Evolutionary conservation across 805 yeast species (phyloP).

Genomic region (Candida insectalens): DNA sequence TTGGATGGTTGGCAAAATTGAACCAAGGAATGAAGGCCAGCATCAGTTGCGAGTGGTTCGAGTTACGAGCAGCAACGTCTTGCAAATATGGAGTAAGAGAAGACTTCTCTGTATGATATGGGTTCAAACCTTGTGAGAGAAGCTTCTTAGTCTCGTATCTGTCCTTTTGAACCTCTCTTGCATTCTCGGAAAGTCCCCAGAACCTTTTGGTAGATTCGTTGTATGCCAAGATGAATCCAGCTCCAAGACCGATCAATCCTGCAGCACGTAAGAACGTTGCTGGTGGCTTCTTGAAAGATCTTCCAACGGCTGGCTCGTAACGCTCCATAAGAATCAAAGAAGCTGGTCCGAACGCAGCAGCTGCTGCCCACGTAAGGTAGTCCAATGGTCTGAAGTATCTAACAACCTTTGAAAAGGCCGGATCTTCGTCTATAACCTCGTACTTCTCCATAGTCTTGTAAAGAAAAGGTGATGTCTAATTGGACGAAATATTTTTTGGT

Average conservation of each 20-base stretch:
- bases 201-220: constrained; percentile 59
- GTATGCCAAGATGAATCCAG: constrained; percentile 71
- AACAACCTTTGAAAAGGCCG: constrained; percentile 64
- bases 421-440: constrained; percentile 66
- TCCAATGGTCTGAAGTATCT: constrained; percentile 64
- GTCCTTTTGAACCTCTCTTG: constrained; percentile 61
- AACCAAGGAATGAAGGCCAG: constrained; percentile 70
- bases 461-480: constrained; percentile 2
- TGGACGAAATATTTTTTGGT: constrained; percentile 23
- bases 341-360: constrained; percentile 41
- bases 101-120: constrained; percentile 48
- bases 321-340: constrained; percentile 34
- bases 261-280: constrained; percentile 50
- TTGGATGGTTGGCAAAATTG: constrained; percentile 71
- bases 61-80: constrained; percentile 67
- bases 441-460: neutral
- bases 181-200: constrained; percentile 69
- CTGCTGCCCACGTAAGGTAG: constrained; percentile 38
- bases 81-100: constrained; percentile 60
- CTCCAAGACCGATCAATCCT: constrained; percentile 51
- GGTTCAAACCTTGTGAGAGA: constrained; percentile 53
- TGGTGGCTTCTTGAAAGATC: constrained; percentile 38
- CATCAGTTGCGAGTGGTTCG: constrained; percentile 56
- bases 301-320: constrained; percentile 38
- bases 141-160: constrained; percentile 63